Base-by-base conservation (phyloP, 2,329 filamentous ascomycete genomes). In the Sclerotinia trifoliorum region DNA sequence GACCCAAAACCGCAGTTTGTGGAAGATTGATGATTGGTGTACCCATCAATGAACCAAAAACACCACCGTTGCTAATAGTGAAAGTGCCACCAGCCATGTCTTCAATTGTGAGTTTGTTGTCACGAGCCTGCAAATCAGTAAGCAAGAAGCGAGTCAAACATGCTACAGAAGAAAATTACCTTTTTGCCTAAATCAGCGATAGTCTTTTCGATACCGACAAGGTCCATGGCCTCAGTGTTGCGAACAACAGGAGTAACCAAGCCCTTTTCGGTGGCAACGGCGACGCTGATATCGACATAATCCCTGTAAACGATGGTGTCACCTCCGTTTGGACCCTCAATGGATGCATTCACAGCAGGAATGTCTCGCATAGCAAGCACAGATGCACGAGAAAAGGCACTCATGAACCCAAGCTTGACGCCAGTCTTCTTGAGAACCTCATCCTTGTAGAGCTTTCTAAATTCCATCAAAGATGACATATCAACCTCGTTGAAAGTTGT, bases 401-500 rank as follows among this genome's bases (percentile, higher is more conserved):
- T 95, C 94, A 99, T 98, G 84, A 98, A 99, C n/a, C 95, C 95
- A 66, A 99, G 90, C 84, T 98, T 99, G 69, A 98, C 91, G 56
- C 94, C 94, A 13, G 92, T 95, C 84, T 94, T 96, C 86, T 98
- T 97, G 68, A 98, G 84, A 29, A 97, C 84, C 69, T 97, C 94
- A 70, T 98, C 94, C 84, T 98, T 98, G 86, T 98, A 98, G 58
- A 93, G 84, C 81, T 96, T 97, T 75, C 95, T 91, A 84, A 99
- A 94, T 71, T 97, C 93, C 90, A 98, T 97, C 62, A 99, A 84
- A 29, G 91, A 92, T 44, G 94, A 96, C 95, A 99, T 99, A 80
- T 99, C 95, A 70, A 99, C 95, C 81, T 98, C 94, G 80, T 99
- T 97, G 86, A 99, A 99, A 35, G 95, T 99, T 60, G 95, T 98